Evolutionary conservation across 2,329 filamentous ascomycete species (phyloP).

Genomic region (Trichophyton rubrum): DNA sequence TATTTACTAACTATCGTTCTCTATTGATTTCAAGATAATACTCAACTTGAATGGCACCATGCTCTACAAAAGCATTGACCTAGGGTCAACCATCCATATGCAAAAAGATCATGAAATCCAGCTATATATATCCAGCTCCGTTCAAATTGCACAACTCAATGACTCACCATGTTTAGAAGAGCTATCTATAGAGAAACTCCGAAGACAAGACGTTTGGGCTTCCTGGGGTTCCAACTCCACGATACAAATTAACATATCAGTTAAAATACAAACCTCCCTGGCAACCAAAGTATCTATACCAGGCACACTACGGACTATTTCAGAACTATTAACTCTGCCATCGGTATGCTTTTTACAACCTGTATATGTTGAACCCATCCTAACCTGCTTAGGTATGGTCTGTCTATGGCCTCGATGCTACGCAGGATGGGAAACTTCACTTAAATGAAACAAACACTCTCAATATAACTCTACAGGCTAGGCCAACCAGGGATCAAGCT

Average conservation of each 20-base stretch:
- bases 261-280: constrained; percentile 11
- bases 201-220: constrained; percentile 18
- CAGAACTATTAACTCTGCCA: constrained; percentile 17
- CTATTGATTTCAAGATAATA: not conserved
- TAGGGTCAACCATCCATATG: constrained; percentile 11
- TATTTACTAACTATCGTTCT: not conserved
- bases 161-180: not conserved
- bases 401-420: not conserved
- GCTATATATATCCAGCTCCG: constrained; percentile 16
- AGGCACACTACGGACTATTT: constrained; percentile 9
- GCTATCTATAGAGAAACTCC: constrained; percentile 5
- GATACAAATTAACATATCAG: constrained; percentile 18
- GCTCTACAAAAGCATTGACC: constrained; percentile 3
- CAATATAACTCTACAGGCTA: constrained; percentile 8
- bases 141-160: constrained; percentile 9
- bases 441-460: not conserved
- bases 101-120: constrained; percentile 8
- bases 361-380: not conserved
- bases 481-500: not conserved
- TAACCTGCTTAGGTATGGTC: not conserved
- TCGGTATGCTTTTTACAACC: constrained; percentile 15
- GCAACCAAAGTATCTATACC: not conserved
- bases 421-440: not conserved
- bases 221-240: constrained; percentile 14
- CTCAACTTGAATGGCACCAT: not conserved